These are phyloP conservation scores for Ogataea henricii DNA, from an alignment of 805 yeast genomes.

Conservation along the genomic window DNA sequence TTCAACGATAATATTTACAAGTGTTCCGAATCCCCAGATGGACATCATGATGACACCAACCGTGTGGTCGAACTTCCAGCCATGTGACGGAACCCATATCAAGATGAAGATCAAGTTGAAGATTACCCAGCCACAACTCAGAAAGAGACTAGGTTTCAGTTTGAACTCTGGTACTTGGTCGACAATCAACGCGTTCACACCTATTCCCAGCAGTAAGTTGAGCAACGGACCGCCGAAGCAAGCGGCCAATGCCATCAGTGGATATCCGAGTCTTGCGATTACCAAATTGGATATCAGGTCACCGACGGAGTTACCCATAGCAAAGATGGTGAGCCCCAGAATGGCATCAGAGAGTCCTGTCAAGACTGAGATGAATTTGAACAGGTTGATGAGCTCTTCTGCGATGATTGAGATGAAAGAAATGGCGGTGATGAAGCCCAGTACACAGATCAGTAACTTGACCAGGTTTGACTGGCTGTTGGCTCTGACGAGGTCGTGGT, in stretches of 20 bases:
- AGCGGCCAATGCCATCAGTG: slow-evolving; percentile 91
- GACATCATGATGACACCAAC: slow-evolving; percentile 43
- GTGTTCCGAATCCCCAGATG: slow-evolving; percentile 45
- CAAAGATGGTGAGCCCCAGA: slow-evolving; percentile 84
- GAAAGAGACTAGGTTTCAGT: slow-evolving; percentile 41
- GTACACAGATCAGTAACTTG: slow-evolving; percentile 36
- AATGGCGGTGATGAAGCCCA: slow-evolving; percentile 70
- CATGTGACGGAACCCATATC: slow-evolving; percentile 41
- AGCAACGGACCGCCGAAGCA: slow-evolving; percentile 93
- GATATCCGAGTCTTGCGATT: slow-evolving; percentile 77
- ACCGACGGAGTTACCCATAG: slow-evolving; percentile 90
- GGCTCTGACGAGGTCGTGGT: slow-evolving; percentile 22
- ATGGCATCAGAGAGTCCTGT: slow-evolving; percentile 72
- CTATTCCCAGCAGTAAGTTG: slow-evolving; percentile 77
- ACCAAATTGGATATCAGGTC: slow-evolving; percentile 84
- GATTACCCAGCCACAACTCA: slow-evolving; percentile 45
- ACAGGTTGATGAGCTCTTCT: slow-evolving; percentile 62
- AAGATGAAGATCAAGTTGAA: slow-evolving; percentile 40
- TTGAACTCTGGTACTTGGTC: slow-evolving; percentile 31
- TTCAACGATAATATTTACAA: slow-evolving; percentile 33
- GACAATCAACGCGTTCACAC: slow-evolving; percentile 65
- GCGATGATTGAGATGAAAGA: slow-evolving; percentile 72
- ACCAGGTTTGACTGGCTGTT: slow-evolving; percentile 22
- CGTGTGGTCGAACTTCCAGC: slow-evolving; percentile 42
- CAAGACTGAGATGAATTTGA: slow-evolving; percentile 61